Evolutionary conservation across 208 protist species (phyloP).

Genomic region (Acanthamoeba rhysodes): DNA sequence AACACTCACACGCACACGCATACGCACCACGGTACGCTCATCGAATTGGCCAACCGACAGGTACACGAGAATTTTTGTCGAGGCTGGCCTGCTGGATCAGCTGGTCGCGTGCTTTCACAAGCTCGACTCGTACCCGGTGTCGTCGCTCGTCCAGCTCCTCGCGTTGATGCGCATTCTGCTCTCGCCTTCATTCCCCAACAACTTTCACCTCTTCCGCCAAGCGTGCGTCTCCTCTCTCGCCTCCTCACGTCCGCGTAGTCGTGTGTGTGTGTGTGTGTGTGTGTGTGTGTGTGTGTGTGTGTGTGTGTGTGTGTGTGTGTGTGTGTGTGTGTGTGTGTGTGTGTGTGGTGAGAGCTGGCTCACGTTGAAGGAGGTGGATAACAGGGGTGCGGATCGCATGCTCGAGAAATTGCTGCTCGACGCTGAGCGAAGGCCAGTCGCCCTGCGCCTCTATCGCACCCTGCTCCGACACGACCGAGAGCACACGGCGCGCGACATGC

Average conservation of each 20-base stretch:
- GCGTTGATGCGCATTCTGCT: not conserved
- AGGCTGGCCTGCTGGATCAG: slow-evolving; percentile 56
- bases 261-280: no score
- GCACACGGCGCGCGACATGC: not conserved
- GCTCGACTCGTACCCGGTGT: not conserved
- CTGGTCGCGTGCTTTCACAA: slow-evolving; percentile 46
- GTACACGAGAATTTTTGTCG: slow-evolving; percentile 36
- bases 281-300: no score
- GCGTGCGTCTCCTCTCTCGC: not conserved
- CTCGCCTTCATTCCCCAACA: not conserved
- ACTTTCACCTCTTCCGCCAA: slow-evolving; percentile 18
- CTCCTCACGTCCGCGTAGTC: not conserved
- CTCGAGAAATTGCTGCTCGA: not conserved
- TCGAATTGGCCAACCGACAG: not conserved
- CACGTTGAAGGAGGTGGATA: not conserved
- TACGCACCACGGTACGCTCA: no score
- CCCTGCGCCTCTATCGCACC: not conserved
- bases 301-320: no score
- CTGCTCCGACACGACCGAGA: slow-evolving; percentile 7
- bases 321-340: not conserved
- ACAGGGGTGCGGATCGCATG: not conserved
- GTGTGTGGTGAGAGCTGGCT: not conserved
- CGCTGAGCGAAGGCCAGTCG: not conserved
- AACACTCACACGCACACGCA: not conserved
- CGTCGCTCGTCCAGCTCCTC: not conserved